These are phyloP conservation scores for Exophiala spinifera DNA, from an alignment of 2,329 filamentous ascomycete genomes.

Conservation along the genomic window DNA sequence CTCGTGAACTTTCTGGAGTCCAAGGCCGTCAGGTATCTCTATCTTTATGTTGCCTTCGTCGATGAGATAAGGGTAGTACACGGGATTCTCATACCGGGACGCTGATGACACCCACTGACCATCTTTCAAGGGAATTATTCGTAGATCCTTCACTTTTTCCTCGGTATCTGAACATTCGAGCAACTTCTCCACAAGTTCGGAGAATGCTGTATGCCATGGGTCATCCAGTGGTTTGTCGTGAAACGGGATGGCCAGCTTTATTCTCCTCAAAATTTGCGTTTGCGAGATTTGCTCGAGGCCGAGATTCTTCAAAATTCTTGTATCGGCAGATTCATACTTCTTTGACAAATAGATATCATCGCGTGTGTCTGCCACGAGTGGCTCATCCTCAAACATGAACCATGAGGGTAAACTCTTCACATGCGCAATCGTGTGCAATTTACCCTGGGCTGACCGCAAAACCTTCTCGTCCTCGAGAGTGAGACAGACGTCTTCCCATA, in stretches of 20 bases:
- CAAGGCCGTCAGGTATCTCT: constrained; percentile 15
- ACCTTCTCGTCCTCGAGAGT: neutral
- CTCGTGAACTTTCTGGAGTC: constrained; percentile 7
- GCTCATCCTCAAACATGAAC: constrained; percentile 13
- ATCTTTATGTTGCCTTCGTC: constrained; percentile 12
- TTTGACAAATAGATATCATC: constrained; percentile 15
- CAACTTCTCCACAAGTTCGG: constrained; percentile 7
- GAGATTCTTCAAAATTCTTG: constrained; percentile 7
- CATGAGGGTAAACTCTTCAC: constrained; percentile 8
- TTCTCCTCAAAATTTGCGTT: constrained; percentile 9
- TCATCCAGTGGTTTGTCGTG: constrained; percentile 10
- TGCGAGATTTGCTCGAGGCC: constrained; percentile 3
- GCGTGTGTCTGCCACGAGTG: constrained; percentile 8
- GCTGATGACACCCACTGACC: constrained; percentile 2
- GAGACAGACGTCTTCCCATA: neutral
- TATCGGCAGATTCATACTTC: constrained; percentile 4
- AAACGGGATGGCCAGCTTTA: constrained; percentile 3
- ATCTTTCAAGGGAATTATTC: constrained; percentile 12
- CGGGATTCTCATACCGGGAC: neutral
- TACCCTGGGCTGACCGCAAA: constrained; percentile 4
- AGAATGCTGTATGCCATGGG: constrained; percentile 15
- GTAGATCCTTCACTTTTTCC: neutral
- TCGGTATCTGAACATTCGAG: neutral
- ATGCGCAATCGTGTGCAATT: neutral
- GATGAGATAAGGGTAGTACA: constrained; percentile 15